Conservation (phyloP, 2,329 filamentous ascomycete genomes). For the Clonostachys sp. region DNA sequence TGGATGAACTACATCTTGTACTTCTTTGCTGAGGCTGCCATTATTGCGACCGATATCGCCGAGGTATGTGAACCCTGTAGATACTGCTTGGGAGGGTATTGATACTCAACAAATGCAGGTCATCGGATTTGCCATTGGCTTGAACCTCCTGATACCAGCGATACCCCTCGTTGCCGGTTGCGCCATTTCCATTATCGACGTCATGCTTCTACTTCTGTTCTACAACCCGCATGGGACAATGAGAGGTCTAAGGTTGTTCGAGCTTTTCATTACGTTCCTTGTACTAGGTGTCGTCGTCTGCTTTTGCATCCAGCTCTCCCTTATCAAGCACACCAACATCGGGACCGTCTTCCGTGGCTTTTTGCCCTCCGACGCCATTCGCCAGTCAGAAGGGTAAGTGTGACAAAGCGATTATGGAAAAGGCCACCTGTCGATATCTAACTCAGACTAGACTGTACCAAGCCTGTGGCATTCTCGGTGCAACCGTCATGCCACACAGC, state of each 20-base stretch:
- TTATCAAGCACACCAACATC: conserved; percentile 50
- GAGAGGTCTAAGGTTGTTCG: conserved; percentile 34
- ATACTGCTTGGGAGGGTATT: conserved; percentile 28
- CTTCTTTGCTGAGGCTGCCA: conserved; percentile 59
- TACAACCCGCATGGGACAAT: conserved; percentile 57
- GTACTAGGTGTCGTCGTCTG: conserved; percentile 67
- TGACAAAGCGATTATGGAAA: no score
- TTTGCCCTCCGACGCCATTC: conserved; percentile 52
- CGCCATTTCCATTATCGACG: conserved; percentile 56
- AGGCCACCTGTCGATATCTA: no score
- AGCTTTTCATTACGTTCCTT: conserved; percentile 56
- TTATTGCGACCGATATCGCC: conserved; percentile 68
- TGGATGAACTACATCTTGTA: conserved; percentile 64
- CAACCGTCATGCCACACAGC: conserved; percentile 70
- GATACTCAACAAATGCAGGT: no score
- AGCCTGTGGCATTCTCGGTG: conserved; percentile 72
- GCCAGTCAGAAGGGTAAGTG: no score
- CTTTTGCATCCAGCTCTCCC: conserved; percentile 64
- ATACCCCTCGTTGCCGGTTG: no score
- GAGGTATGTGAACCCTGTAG: conserved; percentile 28
- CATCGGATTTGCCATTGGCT: no score
- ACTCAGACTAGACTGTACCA: conserved; percentile 50
- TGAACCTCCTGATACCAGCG: no score
- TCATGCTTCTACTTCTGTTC: conserved; percentile 34
- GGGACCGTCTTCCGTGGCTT: conserved; percentile 62